A percentile compares a stretch with the other conserved stretches of the same genome.
These are phyloP conservation scores for Aegilops longissima DNA, from an alignment of 176 grass and related monocot genomes.

Conservation along the genomic window DNA sequence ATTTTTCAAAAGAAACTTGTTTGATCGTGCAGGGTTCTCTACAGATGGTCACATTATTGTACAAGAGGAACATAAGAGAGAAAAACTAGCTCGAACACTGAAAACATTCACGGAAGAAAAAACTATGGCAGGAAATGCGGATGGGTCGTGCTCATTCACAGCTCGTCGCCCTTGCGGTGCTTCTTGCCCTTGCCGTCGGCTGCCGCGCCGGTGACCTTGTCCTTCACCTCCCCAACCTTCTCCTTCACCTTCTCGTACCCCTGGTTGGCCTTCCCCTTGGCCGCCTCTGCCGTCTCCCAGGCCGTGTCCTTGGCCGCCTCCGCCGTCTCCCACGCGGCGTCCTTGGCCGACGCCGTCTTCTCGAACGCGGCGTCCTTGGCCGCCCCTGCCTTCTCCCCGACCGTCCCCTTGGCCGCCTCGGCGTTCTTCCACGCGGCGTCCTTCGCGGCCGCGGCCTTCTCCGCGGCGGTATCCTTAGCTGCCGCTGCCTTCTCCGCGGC, in stretches of 20 bases:
- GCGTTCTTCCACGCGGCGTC: constrained; percentile 24
- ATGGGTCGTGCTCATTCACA: constrained; percentile 15
- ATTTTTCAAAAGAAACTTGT: background rate
- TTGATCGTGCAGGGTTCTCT: constrained; percentile 8
- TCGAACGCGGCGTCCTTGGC: constrained; percentile 23
- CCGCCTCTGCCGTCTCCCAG: constrained; percentile 18
- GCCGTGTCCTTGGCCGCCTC: constrained; percentile 26
- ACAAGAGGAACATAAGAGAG: constrained; percentile 9
- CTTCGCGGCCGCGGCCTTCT: background rate
- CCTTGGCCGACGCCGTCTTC: constrained; percentile 28
- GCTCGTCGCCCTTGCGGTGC: constrained; percentile 47
- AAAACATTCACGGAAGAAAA: background rate
- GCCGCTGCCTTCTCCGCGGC: background rate
- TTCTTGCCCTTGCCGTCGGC: constrained; percentile 14
- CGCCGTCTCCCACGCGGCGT: constrained; percentile 21
- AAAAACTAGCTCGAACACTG: constrained; percentile 10
- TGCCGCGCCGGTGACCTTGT: constrained; percentile 21
- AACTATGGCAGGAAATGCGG: background rate
- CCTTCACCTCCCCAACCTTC: constrained; percentile 20
- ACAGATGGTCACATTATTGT: constrained; percentile 39
- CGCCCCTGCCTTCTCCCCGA: background rate
- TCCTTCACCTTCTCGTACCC: background rate
- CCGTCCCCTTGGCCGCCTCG: background rate
- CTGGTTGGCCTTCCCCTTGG: constrained; percentile 22
- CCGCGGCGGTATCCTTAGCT: background rate